Percentiles rank a stretch among this genome's conserved stretches.
These are phyloP conservation scores for Epichloe elymi DNA, from an alignment of 2,329 filamentous ascomycete species.

Conservation along the genomic window DNA sequence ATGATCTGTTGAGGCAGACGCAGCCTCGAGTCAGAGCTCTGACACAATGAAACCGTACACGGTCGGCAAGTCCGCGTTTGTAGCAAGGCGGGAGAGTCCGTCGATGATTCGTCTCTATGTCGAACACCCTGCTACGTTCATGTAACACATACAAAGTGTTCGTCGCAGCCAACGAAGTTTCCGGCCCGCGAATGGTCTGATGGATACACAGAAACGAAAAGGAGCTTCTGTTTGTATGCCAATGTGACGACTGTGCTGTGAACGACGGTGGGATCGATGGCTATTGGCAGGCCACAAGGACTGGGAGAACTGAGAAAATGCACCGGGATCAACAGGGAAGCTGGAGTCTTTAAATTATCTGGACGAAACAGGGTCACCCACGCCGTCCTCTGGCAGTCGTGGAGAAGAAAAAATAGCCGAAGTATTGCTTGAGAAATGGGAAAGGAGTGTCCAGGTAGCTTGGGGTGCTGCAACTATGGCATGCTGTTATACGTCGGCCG, in stretches of 20 bases:
- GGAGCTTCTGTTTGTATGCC: conserved; percentile 1
- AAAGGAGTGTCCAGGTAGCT: conserved; percentile 1
- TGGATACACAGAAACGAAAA: conserved; percentile 2
- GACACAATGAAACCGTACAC: not conserved
- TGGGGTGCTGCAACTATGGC: conserved; percentile 1
- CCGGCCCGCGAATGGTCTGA: not conserved
- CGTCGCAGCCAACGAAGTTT: conserved; percentile 1
- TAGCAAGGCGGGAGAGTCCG: not conserved
- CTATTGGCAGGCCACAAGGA: not conserved
- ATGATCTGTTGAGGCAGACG: conserved; percentile 1
- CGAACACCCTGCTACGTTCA: not conserved
- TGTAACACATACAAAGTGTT: conserved; percentile 1
- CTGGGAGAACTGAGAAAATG: not conserved
- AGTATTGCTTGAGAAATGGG: not conserved
- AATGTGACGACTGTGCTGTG: not conserved
- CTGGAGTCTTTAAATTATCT: not conserved
- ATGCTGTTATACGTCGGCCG: conserved; percentile 8
- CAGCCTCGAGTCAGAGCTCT: not conserved
- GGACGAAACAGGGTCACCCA: not conserved
- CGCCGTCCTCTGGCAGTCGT: not conserved
- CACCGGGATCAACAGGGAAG: not conserved
- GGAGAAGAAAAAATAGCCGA: conserved; percentile 3
- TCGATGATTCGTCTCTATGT: not conserved
- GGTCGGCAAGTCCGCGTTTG: not conserved
- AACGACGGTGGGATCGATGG: not conserved